Percentiles rank a stretch among this genome's conserved stretches.
phyloP scores from a whole-genome alignment of 495 filamentous ascomycete genomes.

The Recurvomyces mirabilis region DNA sequence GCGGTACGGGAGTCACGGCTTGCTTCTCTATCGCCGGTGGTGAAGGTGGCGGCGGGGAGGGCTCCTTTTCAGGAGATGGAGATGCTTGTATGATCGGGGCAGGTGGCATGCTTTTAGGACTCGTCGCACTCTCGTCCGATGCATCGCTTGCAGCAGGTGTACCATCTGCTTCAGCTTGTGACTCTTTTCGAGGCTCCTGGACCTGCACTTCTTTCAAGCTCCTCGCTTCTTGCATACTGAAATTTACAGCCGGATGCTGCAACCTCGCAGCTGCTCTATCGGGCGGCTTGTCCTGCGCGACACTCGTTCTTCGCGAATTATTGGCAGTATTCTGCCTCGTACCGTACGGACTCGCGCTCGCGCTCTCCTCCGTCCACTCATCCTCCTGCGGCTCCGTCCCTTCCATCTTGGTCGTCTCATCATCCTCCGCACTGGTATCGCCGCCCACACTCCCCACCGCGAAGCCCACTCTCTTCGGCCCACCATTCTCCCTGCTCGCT shows the following conservation, averaged over 20 bases:
- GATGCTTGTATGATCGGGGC: not conserved
- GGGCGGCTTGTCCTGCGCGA: conserved; percentile 8
- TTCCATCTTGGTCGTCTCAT: conserved; percentile 11
- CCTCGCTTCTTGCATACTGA: not conserved
- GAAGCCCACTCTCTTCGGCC: conserved; percentile 25
- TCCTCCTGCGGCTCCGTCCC: conserved; percentile 24
- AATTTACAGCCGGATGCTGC: conserved; percentile 1
- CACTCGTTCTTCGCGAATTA: conserved; percentile 26
- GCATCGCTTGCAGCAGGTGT: conserved; percentile 11
- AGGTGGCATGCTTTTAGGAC: not conserved
- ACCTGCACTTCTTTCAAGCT: not conserved
- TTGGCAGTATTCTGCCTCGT: conserved; percentile 32
- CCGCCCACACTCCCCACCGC: conserved; percentile 24
- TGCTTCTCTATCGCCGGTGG: not conserved
- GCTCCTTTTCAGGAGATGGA: not conserved
- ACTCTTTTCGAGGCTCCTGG: not conserved
- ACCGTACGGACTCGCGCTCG: conserved; percentile 33
- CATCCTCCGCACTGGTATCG: conserved; percentile 16
- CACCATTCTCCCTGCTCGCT: conserved; percentile 3
- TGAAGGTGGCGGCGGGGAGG: not conserved
- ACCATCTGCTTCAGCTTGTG: conserved; percentile 5
- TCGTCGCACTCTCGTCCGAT: conserved; percentile 2
- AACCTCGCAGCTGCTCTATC: not conserved
- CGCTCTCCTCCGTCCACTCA: conserved; percentile 35
- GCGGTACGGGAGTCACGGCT: not conserved